These are phyloP conservation scores for Lumnitzera racemosa DNA, from an alignment of 345 rosid species.

Conservation along the genomic window DNA sequence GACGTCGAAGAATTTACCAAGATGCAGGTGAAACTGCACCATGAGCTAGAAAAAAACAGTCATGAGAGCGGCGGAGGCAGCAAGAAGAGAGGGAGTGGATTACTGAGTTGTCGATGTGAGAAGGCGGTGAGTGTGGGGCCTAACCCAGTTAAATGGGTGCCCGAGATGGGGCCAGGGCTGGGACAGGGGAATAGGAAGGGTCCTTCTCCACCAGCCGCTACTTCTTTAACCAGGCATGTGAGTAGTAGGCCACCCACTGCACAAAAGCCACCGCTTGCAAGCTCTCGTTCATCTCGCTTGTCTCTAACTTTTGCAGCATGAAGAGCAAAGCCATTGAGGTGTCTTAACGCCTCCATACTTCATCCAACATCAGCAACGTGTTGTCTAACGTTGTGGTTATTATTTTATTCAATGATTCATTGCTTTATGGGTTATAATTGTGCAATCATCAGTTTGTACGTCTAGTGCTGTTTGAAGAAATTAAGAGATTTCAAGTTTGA, in stretches of 20 bases:
- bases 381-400: neutral
- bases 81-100: conserved; percentile 18
- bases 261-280: conserved; percentile 26
- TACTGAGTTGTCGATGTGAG: conserved; percentile 68
- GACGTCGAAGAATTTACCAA: conserved; percentile 29
- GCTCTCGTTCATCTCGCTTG: conserved; percentile 29
- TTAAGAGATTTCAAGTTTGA: too few relatives aligned
- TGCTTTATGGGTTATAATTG: too few relatives aligned
- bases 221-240: conserved; percentile 24
- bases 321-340: neutral
- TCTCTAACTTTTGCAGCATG: conserved; percentile 23
- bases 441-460: too few relatives aligned
- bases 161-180: conserved; percentile 8
- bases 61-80: conserved; percentile 14
- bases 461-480: too few relatives aligned
- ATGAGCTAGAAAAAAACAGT: conserved; percentile 2
- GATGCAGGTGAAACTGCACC: conserved; percentile 13
- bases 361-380: too few relatives aligned
- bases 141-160: conserved; percentile 31
- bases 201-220: conserved; percentile 3
- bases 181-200: conserved; percentile 6
- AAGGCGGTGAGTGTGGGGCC: conserved; percentile 78
- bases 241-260: conserved; percentile 23
- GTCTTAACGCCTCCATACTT: too few relatives aligned
- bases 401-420: neutral